These are phyloP conservation scores for Colletotrichum sp. DNA, from an alignment of 2,329 filamentous ascomycete species.

Conservation along the genomic window DNA sequence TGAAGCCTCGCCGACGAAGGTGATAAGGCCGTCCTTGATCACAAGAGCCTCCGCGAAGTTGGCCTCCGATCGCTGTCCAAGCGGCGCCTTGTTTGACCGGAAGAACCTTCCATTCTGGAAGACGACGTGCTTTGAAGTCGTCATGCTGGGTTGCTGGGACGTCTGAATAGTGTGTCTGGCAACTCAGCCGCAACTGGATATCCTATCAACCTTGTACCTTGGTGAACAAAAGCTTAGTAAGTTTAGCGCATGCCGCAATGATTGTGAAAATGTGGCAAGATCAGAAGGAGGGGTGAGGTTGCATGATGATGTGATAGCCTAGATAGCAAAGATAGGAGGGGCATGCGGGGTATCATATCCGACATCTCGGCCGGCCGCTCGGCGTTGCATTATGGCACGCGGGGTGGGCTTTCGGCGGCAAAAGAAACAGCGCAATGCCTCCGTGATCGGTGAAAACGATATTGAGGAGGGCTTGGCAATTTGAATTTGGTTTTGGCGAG, in stretches of 20 bases:
- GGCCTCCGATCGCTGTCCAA: slow-evolving; percentile 21
- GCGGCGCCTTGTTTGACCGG: slow-evolving; percentile 3
- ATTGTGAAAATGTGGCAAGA: not conserved
- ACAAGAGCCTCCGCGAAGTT: slow-evolving; percentile 37
- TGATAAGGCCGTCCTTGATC: slow-evolving; percentile 37
- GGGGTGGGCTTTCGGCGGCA: not conserved
- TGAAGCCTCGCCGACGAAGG: slow-evolving; percentile 35
- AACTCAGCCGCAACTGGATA: not conserved
- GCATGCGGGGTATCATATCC: slow-evolving; percentile 4
- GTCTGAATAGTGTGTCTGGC: not conserved
- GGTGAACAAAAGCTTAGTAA: not conserved
- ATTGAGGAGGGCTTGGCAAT: not conserved
- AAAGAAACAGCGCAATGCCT: not conserved
- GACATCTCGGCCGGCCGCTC: slow-evolving; percentile 10
- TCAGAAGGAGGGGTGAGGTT: not conserved
- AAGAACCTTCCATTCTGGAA: slow-evolving; percentile 17
- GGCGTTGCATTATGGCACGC: slow-evolving; percentile 3
- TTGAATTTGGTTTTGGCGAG: not conserved
- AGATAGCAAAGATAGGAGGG: slow-evolving; percentile 5
- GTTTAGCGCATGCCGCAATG: not conserved
- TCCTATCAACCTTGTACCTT: not conserved
- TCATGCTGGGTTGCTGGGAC: not conserved
- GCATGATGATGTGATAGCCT: not conserved
- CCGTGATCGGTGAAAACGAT: slow-evolving; percentile 1
- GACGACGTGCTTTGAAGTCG: not conserved